phyloP scores from a whole-genome alignment of 345 rosid genomes.

The Limnanthes douglasii region DNA sequence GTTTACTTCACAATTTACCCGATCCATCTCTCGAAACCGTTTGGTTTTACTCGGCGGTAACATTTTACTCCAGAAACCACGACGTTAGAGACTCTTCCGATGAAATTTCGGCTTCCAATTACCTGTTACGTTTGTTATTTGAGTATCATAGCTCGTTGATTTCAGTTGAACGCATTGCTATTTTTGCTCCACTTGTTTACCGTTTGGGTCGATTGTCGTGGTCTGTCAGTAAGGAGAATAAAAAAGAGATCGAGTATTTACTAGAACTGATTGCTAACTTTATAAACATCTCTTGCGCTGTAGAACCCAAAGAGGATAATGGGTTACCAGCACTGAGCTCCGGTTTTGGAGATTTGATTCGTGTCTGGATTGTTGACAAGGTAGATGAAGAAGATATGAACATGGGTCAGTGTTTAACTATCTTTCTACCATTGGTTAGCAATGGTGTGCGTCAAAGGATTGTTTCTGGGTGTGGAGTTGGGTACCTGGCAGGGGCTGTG shows the following conservation, averaged over 20 bases:
- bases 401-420: slow-evolving; percentile 21
- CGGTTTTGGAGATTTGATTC: slow-evolving; percentile 31
- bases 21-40: slow-evolving; percentile 50
- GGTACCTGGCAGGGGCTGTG: slow-evolving; percentile 50
- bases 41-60: slow-evolving; percentile 61
- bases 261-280: slow-evolving; percentile 38
- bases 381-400: slow-evolving; percentile 13
- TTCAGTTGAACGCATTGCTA: slow-evolving; percentile 32
- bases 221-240: slow-evolving; percentile 4
- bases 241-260: slow-evolving; percentile 29
- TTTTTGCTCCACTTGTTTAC: slow-evolving; percentile 47
- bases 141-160: too few species aligned
- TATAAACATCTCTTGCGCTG: slow-evolving; percentile 21
- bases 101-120: slow-evolving; percentile 36
- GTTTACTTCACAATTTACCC: slow-evolving; percentile 28
- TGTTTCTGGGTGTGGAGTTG: slow-evolving; percentile 23
- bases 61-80: slow-evolving; percentile 23
- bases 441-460: slow-evolving; percentile 19
- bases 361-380: slow-evolving; percentile 46
- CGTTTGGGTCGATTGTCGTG: slow-evolving; percentile 24
- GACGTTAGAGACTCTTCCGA: slow-evolving; percentile 10
- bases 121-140: slow-evolving; percentile 30
- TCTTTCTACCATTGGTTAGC: slow-evolving; percentile 36
- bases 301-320: slow-evolving; percentile 10
- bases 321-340: slow-evolving; percentile 18